Percentiles rank a stretch among this genome's conserved stretches.
Conservation (phyloP, 768 basidiomycete species). For the Phaeolepiota aurea region DNA sequence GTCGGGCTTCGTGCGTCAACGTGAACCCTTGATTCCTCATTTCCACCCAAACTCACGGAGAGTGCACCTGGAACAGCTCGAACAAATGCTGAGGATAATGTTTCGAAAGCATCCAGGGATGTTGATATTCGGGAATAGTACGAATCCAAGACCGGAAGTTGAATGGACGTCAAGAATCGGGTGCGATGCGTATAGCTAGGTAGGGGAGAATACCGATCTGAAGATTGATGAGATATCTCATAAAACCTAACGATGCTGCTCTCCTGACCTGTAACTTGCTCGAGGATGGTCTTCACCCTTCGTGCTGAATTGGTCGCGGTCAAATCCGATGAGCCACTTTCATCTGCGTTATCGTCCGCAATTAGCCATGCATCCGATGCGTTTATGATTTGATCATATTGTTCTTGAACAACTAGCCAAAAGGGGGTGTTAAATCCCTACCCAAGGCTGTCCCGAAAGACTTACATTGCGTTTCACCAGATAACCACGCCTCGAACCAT, state of each 20-base stretch:
- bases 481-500: slow-evolving; percentile 90
- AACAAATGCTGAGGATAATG: slow-evolving; percentile 78
- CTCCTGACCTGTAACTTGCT: slow-evolving; percentile 79
- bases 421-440: neutral
- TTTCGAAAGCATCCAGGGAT: slow-evolving; percentile 92
- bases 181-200: slow-evolving; percentile 71
- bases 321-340: slow-evolving; percentile 33
- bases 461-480: slow-evolving; percentile 85
- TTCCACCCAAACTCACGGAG: slow-evolving; percentile 43
- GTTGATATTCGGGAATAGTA: slow-evolving; percentile 75
- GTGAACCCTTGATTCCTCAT: slow-evolving; percentile 29
- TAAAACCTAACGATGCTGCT: neutral
- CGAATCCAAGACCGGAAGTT: slow-evolving; percentile 73
- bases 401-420: slow-evolving; percentile 71
- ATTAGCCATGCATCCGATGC: slow-evolving; percentile 83
- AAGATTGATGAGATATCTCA: neutral
- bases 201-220: slow-evolving; percentile 88
- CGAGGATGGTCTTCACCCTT: slow-evolving; percentile 74
- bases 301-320: slow-evolving; percentile 80
- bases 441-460: slow-evolving; percentile 6
- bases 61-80: slow-evolving; percentile 91
- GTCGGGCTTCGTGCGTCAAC: slow-evolving; percentile 63
- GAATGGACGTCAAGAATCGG: slow-evolving; percentile 77
- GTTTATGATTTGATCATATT: slow-evolving; percentile 79
- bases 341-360: slow-evolving; percentile 51